A percentile compares a stretch with the other conserved stretches of the same genome.
These are phyloP conservation scores for Bipolaris gigantea DNA, from an alignment of 2,329 filamentous ascomycete genomes.

Conservation along the genomic window DNA sequence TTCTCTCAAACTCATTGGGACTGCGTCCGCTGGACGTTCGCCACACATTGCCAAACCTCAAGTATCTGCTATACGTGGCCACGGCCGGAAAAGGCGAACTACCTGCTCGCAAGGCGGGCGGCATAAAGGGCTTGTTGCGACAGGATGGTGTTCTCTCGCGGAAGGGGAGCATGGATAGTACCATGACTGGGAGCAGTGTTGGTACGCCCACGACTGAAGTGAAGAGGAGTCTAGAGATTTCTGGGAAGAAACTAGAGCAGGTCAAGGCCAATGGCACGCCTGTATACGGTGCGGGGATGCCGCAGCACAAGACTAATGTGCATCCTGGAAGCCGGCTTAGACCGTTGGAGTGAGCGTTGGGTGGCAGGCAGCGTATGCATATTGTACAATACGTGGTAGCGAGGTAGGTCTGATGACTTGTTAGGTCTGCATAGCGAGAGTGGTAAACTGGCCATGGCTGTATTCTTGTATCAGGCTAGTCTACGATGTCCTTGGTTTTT, in stretches of 20 bases:
- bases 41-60: conserved; percentile 89
- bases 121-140: conserved; percentile 39
- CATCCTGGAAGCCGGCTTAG: conserved; percentile 33
- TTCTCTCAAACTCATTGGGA: conserved; percentile 63
- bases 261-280: conserved; percentile 23
- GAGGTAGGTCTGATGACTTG: not conserved
- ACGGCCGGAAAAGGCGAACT: conserved; percentile 73
- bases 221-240: conserved; percentile 22
- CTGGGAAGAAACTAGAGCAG: conserved; percentile 15
- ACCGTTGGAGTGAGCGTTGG: conserved; percentile 21
- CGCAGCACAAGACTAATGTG: conserved; percentile 24
- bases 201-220: conserved; percentile 26
- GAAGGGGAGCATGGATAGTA: conserved; percentile 41
- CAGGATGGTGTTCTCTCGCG: conserved; percentile 30
- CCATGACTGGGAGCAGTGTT: conserved; percentile 30
- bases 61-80: conserved; percentile 87
- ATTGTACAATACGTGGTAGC: not conserved
- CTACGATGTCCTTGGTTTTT: not conserved
- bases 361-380: not conserved
- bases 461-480: not conserved
- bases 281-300: conserved; percentile 6
- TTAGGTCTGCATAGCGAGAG: not conserved
- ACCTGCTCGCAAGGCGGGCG: conserved; percentile 47
- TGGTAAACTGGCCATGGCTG: not conserved
- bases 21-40: conserved; percentile 85